These are phyloP conservation scores for Bassia scoparia DNA, from an alignment of 148 eudicot species.

Conservation along the genomic window DNA sequence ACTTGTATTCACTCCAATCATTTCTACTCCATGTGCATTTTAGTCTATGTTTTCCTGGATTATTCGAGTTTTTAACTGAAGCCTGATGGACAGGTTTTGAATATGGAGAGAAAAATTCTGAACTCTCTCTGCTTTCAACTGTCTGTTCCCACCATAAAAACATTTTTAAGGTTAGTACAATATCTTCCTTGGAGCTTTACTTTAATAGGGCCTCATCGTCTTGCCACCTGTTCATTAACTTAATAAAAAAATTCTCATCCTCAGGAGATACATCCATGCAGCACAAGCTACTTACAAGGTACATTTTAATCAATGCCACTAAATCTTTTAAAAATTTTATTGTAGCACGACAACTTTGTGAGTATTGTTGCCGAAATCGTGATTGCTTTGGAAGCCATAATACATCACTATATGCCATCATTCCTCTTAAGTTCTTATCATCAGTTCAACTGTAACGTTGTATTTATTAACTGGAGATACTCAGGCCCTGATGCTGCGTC, in stretches of 20 bases:
- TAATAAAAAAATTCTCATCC: neutral
- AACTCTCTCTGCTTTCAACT: conserved; percentile 65
- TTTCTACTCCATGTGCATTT: neutral
- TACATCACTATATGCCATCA: neutral
- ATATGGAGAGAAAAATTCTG: conserved; percentile 72
- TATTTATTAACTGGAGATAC: neutral
- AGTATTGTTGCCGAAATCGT: too few species aligned
- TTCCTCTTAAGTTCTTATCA: neutral
- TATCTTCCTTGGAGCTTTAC: neutral
- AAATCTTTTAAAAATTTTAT: neutral
- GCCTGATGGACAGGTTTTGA: conserved; percentile 53
- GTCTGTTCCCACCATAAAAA: conserved; percentile 75
- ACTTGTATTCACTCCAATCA: neutral
- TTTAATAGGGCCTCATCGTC: neutral
- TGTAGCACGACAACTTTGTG: neutral
- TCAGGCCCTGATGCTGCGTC: neutral
- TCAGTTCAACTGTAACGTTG: neutral
- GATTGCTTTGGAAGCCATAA: neutral
- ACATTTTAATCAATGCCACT: neutral
- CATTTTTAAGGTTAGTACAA: conserved; percentile 63
- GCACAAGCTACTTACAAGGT: conserved; percentile 66
- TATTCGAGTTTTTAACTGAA: conserved; percentile 12
- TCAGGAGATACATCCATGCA: conserved; percentile 77
- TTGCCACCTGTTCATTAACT: neutral
- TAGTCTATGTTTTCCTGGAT: too few species aligned